Conservation (phyloP, 1,139 yeast genomes). For the Lodderomyces theae region DNA sequence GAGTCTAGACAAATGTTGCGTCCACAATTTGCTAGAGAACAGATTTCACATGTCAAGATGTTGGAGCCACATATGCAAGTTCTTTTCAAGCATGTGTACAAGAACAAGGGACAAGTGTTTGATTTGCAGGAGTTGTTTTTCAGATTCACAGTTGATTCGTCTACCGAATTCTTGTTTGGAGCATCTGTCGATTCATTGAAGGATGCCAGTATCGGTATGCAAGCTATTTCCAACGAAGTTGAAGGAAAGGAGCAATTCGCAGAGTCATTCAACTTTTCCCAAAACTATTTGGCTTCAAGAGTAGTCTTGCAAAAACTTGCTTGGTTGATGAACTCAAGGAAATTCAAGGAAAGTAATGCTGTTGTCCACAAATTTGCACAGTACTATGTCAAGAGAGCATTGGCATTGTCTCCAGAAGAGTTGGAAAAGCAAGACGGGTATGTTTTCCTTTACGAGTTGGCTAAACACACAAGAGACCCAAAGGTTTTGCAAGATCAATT, state of each 20-base stretch:
- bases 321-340: conserved; percentile 27
- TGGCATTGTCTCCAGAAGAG: conserved; percentile 27
- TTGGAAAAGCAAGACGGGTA: conserved; percentile 41
- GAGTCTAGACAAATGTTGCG: no score
- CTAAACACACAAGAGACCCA: conserved; percentile 49
- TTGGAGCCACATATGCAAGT: conserved; percentile 48
- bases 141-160: conserved; percentile 53
- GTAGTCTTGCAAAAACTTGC: conserved; percentile 35
- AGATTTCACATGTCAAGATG: conserved; percentile 46
- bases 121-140: conserved; percentile 52
- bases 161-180: conserved; percentile 60
- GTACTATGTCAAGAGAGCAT: conserved; percentile 29
- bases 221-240: conserved; percentile 15
- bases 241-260: conserved; percentile 41
- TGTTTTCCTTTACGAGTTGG: conserved; percentile 50
- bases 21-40: conserved; percentile 32
- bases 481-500: conserved; percentile 50
- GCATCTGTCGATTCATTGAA: conserved; percentile 45
- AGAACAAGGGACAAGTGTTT: conserved; percentile 28
- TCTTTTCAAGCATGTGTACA: conserved; percentile 32
- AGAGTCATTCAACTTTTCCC: conserved; percentile 41
- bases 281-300: conserved; percentile 36
- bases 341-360: conserved; percentile 30
- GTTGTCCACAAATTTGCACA: conserved; percentile 36
- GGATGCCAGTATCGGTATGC: conserved; percentile 24